These are phyloP conservation scores for Hymenotorrendiella dingleyae DNA, from an alignment of 2,329 filamentous ascomycete species.

Conservation along the genomic window DNA sequence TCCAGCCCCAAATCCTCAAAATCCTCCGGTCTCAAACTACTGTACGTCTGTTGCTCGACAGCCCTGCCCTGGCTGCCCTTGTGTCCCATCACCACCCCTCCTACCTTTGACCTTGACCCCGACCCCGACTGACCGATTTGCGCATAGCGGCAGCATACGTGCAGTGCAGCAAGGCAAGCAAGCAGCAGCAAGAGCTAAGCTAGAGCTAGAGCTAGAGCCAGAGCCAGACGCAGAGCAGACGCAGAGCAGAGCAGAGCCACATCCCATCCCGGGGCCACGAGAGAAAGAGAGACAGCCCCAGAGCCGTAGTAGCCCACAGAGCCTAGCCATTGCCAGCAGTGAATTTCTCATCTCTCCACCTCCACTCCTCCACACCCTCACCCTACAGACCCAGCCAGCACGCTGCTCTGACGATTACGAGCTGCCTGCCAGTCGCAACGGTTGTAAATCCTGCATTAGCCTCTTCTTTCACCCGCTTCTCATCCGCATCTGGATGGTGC, in stretches of 20 bases:
- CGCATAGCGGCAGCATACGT: slow-evolving; percentile 9
- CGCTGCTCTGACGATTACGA: slow-evolving; percentile 14
- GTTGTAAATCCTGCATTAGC: slow-evolving; percentile 24
- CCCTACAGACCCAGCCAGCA: background rate
- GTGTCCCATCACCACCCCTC: background rate
- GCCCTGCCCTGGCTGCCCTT: slow-evolving; percentile 4
- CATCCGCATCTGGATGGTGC: slow-evolving; percentile 16
- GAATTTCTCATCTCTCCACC: background rate
- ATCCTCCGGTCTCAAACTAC: slow-evolving; percentile 6
- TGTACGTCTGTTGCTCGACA: slow-evolving; percentile 5
- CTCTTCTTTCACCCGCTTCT: slow-evolving; percentile 4
- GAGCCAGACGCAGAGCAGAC: too few relatives aligned
- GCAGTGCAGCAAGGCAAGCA: too few relatives aligned
- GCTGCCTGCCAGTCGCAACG: slow-evolving; percentile 3
- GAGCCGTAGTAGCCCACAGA: too few relatives aligned
- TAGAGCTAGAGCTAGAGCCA: too few relatives aligned
- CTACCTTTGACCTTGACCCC: background rate
- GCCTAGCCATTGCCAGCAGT: background rate
- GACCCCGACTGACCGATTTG: background rate
- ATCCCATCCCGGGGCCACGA: too few relatives aligned
- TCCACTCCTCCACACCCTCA: background rate
- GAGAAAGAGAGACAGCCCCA: too few relatives aligned
- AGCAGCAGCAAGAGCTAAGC: too few relatives aligned
- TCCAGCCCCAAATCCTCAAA: slow-evolving; percentile 2
- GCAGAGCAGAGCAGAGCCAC: too few relatives aligned